Conservation (phyloP, 495 filamentous ascomycete genomes). For the Penicillium cataractarum region DNA sequence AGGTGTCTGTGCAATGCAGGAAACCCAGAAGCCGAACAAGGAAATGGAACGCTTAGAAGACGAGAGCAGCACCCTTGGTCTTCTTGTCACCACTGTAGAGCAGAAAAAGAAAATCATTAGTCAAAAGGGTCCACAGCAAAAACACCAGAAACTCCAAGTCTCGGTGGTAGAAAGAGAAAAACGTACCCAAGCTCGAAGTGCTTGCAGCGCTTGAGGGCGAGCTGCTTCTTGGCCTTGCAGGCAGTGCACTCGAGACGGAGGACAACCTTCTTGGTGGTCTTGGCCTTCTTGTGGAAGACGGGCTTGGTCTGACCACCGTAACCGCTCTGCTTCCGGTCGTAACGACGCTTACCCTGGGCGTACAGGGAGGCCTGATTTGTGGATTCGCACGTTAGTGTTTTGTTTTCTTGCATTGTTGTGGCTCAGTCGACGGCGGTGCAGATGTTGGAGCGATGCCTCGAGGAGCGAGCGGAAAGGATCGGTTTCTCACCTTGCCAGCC, state of each 20-base stretch:
- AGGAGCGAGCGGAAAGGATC: not conserved
- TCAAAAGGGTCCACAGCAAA: not conserved
- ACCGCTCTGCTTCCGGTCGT: constrained; percentile 98
- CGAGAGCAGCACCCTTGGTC: constrained; percentile 99
- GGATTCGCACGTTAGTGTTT: constrained; percentile 31
- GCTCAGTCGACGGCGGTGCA: constrained; percentile 6
- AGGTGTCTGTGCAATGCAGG: constrained; percentile 47
- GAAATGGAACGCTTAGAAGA: constrained; percentile 76
- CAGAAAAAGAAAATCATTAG: constrained; percentile 32
- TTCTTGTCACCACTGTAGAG: constrained; percentile 97
- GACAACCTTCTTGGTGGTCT: constrained; percentile 99
- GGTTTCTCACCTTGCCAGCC: constrained; percentile 75
- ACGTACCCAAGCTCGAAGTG: constrained; percentile 99
- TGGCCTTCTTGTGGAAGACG: constrained; percentile 99
- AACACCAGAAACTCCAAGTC: not conserved
- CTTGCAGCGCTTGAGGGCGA: constrained; percentile 98
- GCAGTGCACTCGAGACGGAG: constrained; percentile 91
- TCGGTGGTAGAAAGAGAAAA: not conserved
- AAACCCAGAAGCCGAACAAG: constrained; percentile 55
- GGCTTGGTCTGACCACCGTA: constrained; percentile 99
- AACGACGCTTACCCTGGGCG: constrained; percentile 99
- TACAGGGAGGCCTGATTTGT: constrained; percentile 76
- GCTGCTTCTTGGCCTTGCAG: constrained; percentile 99
- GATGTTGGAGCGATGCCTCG: not conserved
- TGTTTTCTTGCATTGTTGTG: not conserved